Conservation (phyloP, 192 early-diverging fungal species). For the Backusella macrospora region DNA sequence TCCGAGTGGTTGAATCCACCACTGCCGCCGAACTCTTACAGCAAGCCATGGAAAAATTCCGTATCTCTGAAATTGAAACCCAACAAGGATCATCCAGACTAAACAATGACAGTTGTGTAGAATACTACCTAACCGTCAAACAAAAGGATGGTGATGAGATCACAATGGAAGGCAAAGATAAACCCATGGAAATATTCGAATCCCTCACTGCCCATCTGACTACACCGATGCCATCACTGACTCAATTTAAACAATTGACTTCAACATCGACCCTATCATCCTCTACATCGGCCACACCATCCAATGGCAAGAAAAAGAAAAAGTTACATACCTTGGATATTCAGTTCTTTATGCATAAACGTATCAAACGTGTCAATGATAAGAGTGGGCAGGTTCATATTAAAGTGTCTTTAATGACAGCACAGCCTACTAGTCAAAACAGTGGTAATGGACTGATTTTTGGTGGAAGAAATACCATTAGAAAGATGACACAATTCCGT, state of each 20-base stretch:
- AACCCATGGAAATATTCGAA: constrained; percentile 51
- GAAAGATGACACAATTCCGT: constrained; percentile 16
- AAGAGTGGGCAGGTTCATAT: constrained; percentile 23
- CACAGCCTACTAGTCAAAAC: neutral
- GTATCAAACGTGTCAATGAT: constrained; percentile 40
- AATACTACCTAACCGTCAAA: constrained; percentile 54
- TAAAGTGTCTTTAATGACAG: constrained; percentile 22
- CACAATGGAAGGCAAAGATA: constrained; percentile 44
- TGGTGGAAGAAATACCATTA: constrained; percentile 13
- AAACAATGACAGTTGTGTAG: constrained; percentile 25
- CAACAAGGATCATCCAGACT: constrained; percentile 33
- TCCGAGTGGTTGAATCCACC: constrained; percentile 45
- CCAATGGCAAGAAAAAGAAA: neutral
- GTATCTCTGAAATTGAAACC: constrained; percentile 48
- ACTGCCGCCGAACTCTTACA: constrained; percentile 47
- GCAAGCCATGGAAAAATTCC: constrained; percentile 53
- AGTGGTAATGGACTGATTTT: neutral
- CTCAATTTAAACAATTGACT: constrained; percentile 28
- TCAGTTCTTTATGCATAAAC: constrained; percentile 51
- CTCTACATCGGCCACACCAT: neutral
- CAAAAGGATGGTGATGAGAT: constrained; percentile 48
- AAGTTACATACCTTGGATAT: constrained; percentile 20
- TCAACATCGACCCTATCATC: neutral
- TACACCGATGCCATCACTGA: constrained; percentile 49
- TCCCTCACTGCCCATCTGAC: constrained; percentile 47